Base-by-base conservation (phyloP, 2,329 filamentous ascomycete species). In the Annulohypoxylon truncatum region DNA sequence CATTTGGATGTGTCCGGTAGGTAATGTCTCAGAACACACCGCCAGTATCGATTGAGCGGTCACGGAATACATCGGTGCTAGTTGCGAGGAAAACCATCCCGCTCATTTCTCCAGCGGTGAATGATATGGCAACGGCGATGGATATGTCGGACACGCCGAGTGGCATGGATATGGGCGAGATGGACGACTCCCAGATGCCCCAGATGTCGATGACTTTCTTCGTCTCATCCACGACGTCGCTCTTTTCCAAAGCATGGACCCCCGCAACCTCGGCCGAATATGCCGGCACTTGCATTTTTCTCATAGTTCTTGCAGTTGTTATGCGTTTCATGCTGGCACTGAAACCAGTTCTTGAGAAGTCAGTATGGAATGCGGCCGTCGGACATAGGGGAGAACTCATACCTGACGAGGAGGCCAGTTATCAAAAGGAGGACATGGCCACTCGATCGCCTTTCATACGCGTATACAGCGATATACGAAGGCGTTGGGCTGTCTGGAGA, bases 271-370 rank as follows among this genome's bases (percentile, higher is more conserved):
- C 85, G 3, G 92, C 90, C 72, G 81, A 85, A 61, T 97, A 97
- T 78, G 93, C 92, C 1, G 94, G 88, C 54, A 96, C 93, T 24
- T 97, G 94, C 83, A 92, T 97, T 77, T 97, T 97, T 79, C 86
- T 97, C 66, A 89, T 97, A 75, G 71, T 90, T 44, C 88, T 97
- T 54, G 90, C 90, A 64, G 82, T 90, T 66, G 75, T 90, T 64
- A 89, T 90, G 75, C 91, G 93, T 57, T 80, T 82, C 15, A 83
- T 97, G n/a, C 81, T 94, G 51, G 93, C 93, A 2, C 81, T 87
- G 31, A 63, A 66, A 29, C 60, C 61, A 26, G 48, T 67, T 15
- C 64, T 69, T 24, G 63, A 64, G 38, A 66, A 58, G 38, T 59
- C 56, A 2, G 12, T 66, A 12, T 62, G 59, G 62, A 53, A 58